Evolutionary conservation across 345 rosid genomes (phyloP).

Genomic region (Salix suchowensis): DNA sequence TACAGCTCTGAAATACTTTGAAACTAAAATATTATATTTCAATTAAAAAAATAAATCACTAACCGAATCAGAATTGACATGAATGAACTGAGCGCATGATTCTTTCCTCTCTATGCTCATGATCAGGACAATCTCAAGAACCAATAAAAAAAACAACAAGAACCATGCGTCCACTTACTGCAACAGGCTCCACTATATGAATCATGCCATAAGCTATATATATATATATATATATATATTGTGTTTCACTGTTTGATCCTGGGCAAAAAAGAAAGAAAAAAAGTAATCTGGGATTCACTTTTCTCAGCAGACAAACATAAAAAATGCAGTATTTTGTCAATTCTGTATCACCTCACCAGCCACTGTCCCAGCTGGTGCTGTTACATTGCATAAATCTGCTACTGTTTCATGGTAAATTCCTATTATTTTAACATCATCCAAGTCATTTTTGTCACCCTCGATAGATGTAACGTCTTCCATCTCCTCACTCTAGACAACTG

Average conservation of each 20-base stretch:
- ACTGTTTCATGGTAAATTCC: neutral
- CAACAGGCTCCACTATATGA: neutral
- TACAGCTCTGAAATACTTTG: too few species aligned
- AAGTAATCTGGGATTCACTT: slow-evolving; percentile 8
- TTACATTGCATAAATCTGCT: neutral
- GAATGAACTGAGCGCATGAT: neutral
- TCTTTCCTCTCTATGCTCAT: too few species aligned
- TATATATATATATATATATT: too few species aligned
- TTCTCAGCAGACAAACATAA: neutral
- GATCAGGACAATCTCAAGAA: too few species aligned
- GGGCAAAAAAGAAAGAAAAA: too few species aligned
- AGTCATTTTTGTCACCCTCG: neutral
- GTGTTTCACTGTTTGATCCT: neutral
- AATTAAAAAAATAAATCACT: too few species aligned
- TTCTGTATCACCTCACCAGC: neutral
- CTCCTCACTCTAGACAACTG: too few species aligned
- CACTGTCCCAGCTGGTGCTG: neutral
- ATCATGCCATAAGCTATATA: neutral
- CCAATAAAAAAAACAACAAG: neutral
- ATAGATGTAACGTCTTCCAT: neutral
- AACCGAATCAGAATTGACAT: too few species aligned
- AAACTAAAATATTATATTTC: too few species aligned
- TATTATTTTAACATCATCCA: neutral
- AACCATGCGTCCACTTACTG: neutral
- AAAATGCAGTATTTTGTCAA: neutral